These are phyloP conservation scores for Cunninghamia lanceolata DNA, from an alignment of 75 land plant genomes.

Conservation along the genomic window DNA sequence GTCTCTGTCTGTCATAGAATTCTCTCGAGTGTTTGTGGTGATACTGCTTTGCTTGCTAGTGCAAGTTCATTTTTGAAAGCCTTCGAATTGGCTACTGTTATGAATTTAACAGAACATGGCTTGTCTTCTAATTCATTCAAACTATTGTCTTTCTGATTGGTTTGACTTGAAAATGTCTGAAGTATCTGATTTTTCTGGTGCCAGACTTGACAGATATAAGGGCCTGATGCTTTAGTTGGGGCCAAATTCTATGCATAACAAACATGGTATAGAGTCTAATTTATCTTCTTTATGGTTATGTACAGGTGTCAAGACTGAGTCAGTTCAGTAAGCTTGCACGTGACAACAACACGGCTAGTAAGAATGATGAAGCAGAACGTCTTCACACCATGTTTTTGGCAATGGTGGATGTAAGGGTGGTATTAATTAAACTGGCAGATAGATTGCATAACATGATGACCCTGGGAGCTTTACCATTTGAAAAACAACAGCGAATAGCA, in stretches of 20 bases:
- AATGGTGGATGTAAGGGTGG: constrained; percentile 95
- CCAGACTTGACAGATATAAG: constrained; percentile 3
- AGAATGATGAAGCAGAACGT: constrained; percentile 81
- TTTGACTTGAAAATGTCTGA: not conserved
- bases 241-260: not conserved
- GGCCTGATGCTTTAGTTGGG: not conserved
- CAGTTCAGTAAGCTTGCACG: constrained; percentile 97
- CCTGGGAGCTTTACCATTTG: constrained; percentile 66
- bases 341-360: constrained; percentile 76
- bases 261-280: not conserved
- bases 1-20: not conserved
- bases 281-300: not conserved
- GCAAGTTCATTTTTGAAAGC: not conserved
- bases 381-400: constrained; percentile 97
- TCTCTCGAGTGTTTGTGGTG: not conserved
- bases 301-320: constrained; percentile 86
- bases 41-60: not conserved
- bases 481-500: constrained; percentile 85
- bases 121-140: not conserved
- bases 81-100: not conserved
- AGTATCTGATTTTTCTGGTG: not conserved
- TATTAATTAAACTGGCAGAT: constrained; percentile 93
- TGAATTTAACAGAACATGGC: not conserved
- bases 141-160: not conserved
- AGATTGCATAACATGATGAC: constrained; percentile 98